Evolutionary conservation across 352 stramenopile genomes (phyloP).

Genomic region (Globisporangium lucens): DNA sequence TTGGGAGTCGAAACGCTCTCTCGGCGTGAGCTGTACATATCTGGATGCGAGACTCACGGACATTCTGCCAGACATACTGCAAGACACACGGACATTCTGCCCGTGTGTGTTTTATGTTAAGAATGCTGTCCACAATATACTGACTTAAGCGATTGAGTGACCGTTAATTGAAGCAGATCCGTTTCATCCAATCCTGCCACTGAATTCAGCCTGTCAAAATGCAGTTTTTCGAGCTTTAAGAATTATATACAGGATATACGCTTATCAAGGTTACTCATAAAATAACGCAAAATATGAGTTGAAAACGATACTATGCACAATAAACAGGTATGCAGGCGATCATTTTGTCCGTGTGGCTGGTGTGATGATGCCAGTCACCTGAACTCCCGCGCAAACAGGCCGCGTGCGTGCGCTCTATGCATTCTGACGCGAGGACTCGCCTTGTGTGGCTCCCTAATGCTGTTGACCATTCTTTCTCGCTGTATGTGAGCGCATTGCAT

Average conservation of each 20-base stretch:
- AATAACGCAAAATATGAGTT: neutral
- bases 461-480: neutral
- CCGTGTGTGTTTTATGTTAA: neutral
- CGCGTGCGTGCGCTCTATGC: slow-evolving; percentile 1
- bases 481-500: too few species aligned
- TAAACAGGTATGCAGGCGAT: too few species aligned
- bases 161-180: neutral
- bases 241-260: neutral
- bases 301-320: too few species aligned
- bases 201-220: neutral
- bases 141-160: neutral
- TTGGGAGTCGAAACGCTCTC: neutral
- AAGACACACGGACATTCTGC: neutral
- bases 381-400: neutral
- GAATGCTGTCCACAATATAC: neutral
- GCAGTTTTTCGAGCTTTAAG: neutral
- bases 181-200: neutral
- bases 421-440: neutral
- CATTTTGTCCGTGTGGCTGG: neutral
- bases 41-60: neutral
- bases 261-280: neutral
- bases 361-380: neutral
- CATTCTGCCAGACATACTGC: neutral
- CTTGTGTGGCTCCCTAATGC: neutral
- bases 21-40: neutral